These are phyloP conservation scores for Celoporthe dispersa DNA, from an alignment of 2,329 filamentous ascomycete genomes.

Conservation along the genomic window DNA sequence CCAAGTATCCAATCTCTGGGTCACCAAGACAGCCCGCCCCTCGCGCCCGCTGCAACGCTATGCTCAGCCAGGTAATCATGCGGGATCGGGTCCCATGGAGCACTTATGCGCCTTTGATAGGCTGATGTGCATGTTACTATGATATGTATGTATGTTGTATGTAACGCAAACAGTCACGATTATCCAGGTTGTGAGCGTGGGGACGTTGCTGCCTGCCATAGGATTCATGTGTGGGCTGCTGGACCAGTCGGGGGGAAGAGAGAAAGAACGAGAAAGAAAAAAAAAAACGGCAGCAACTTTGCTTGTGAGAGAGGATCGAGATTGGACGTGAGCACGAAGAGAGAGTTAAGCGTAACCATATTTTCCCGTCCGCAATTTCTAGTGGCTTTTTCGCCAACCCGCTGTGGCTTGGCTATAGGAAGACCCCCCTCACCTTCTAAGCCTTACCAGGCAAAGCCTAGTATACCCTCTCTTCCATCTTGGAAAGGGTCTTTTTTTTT, in stretches of 20 bases:
- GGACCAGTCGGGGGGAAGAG: too few relatives aligned
- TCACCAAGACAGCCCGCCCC: too few relatives aligned
- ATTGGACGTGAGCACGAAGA: neutral
- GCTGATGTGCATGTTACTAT: conserved; percentile 1
- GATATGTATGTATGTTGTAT: neutral
- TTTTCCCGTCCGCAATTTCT: neutral
- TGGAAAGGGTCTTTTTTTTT: too few relatives aligned
- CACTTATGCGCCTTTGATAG: neutral
- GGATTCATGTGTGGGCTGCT: neutral
- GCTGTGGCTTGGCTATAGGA: neutral
- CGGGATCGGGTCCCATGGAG: neutral
- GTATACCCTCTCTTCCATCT: neutral
- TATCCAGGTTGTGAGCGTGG: neutral
- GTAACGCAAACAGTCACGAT: neutral
- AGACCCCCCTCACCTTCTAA: neutral
- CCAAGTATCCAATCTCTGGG: neutral
- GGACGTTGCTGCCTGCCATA: neutral
- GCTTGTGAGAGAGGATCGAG: neutral
- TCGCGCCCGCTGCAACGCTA: conserved; percentile 1
- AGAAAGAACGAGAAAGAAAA: too few relatives aligned
- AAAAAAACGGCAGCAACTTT: too few relatives aligned
- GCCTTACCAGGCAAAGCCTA: neutral
- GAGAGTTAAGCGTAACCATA: conserved; percentile 1
- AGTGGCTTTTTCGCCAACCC: neutral
- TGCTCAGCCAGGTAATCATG: neutral